Percentiles rank a stretch among this genome's conserved stretches.
phyloP scores from a whole-genome alignment of 305 asterid species.

The Lippia alba region DNA sequence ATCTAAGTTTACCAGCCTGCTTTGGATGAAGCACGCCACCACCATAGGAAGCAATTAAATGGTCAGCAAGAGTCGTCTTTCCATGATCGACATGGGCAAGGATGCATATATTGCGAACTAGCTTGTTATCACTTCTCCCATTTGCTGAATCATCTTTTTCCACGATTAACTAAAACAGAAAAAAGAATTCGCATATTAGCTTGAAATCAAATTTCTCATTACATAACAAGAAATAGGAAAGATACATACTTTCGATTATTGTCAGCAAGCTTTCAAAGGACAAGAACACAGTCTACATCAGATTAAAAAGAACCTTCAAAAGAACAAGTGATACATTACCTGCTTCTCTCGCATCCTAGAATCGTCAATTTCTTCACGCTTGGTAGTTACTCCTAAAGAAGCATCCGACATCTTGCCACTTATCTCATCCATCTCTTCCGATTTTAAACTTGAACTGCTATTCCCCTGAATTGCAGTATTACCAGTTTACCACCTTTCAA shows the following conservation, averaged over 20 bases:
- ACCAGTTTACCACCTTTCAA: not conserved
- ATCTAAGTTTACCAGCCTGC: slow-evolving; percentile 95
- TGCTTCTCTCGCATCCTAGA: slow-evolving; percentile 25
- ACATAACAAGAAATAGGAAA: no score
- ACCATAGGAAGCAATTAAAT: slow-evolving; percentile 82
- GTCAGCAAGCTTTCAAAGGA: not conserved
- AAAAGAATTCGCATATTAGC: slow-evolving; percentile 6
- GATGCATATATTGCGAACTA: slow-evolving; percentile 80
- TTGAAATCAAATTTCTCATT: not conserved
- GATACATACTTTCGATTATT: no score
- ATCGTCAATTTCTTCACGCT: slow-evolving; percentile 3
- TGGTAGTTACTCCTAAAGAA: slow-evolving; percentile 21
- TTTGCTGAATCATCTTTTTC: slow-evolving; percentile 31
- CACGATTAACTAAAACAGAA: slow-evolving; percentile 22
- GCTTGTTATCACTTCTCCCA: slow-evolving; percentile 37
- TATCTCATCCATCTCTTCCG: slow-evolving; percentile 26
- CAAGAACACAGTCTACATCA: not conserved
- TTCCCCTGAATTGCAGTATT: not conserved
- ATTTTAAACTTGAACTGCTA: no score
- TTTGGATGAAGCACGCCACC: slow-evolving; percentile 97
- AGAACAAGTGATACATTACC: slow-evolving; percentile 18
- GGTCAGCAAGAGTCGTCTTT: slow-evolving; percentile 95
- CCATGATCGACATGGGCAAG: slow-evolving; percentile 99
- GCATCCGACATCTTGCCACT: slow-evolving; percentile 8
- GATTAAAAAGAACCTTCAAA: not conserved